Percentiles rank a stretch among this genome's conserved stretches.
phyloP scores from a whole-genome alignment of 192 early-diverging fungal species.

The Entrophospora sp. region DNA sequence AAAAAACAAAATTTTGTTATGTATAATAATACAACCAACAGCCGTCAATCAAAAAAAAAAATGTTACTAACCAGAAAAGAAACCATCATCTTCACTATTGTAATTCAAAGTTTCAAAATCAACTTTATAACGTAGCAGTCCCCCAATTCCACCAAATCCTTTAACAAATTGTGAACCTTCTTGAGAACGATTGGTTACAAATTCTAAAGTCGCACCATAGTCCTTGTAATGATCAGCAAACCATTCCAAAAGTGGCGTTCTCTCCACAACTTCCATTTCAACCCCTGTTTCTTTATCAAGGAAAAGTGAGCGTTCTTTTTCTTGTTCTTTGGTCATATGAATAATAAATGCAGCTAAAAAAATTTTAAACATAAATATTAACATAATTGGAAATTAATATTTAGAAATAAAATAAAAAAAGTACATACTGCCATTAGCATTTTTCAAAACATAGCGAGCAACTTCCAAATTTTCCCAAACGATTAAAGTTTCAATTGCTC shows the following conservation, averaged over 20 bases:
- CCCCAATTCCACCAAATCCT: constrained; percentile 98
- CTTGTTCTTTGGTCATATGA: constrained; percentile 79
- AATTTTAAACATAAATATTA: not conserved
- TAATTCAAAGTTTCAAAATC: constrained; percentile 60
- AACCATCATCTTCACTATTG: constrained; percentile 56
- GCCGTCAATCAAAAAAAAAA: too few species aligned
- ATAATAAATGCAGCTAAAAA: constrained; percentile 47
- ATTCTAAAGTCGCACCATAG: constrained; percentile 88
- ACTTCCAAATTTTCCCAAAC: constrained; percentile 94
- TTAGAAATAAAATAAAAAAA: too few species aligned
- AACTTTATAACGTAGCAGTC: constrained; percentile 92
- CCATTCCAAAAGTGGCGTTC: constrained; percentile 89
- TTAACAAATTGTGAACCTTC: constrained; percentile 97
- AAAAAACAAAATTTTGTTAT: too few species aligned
- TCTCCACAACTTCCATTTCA: constrained; percentile 78
- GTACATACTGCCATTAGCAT: constrained; percentile 49
- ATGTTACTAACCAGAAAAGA: constrained; percentile 48
- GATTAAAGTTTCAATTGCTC: constrained; percentile 98
- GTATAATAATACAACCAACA: too few species aligned
- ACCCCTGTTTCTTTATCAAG: constrained; percentile 52
- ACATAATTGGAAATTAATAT: too few species aligned
- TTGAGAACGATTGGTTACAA: constrained; percentile 90
- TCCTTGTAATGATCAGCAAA: constrained; percentile 97
- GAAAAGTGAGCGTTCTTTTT: constrained; percentile 69
- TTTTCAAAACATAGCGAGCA: constrained; percentile 68